These are phyloP conservation scores for Neurospora sublineolata DNA, from an alignment of 495 filamentous ascomycete species.

Conservation along the genomic window DNA sequence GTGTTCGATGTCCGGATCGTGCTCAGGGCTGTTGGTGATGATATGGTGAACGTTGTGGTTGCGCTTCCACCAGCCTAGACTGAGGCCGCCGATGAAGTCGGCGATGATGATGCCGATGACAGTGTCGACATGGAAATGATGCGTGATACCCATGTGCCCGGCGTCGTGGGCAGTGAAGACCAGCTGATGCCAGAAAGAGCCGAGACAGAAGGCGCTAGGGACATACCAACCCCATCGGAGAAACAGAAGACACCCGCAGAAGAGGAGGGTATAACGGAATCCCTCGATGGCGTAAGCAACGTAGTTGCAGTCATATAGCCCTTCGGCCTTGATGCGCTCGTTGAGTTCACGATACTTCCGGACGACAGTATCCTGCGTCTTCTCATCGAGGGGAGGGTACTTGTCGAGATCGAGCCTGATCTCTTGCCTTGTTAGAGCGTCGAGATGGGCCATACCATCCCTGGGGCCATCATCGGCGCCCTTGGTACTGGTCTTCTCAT, in stretches of 20 bases:
- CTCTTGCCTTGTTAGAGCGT: conserved; percentile 61
- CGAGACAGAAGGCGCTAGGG: conserved; percentile 63
- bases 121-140: conserved; percentile 70
- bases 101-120: conserved; percentile 85
- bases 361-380: conserved; percentile 68
- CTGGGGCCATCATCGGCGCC: conserved; percentile 24
- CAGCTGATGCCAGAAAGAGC: conserved; percentile 88
- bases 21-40: conserved; percentile 90
- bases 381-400: conserved; percentile 69
- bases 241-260: conserved; percentile 49
- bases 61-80: conserved; percentile 91
- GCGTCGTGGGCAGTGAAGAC: conserved; percentile 95
- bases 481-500: conserved; percentile 24
- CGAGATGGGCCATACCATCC: conserved; percentile 50
- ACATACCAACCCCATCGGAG: conserved; percentile 65
- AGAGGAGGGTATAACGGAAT: conserved; percentile 65
- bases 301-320: conserved; percentile 82
- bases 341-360: conserved; percentile 68
- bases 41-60: conserved; percentile 98
- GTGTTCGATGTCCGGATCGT: conserved; percentile 95
- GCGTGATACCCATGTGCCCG: conserved; percentile 95
- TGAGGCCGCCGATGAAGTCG: conserved; percentile 83
- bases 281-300: conserved; percentile 65
- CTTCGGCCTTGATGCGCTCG: conserved; percentile 56
- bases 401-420: conserved; percentile 65